Conservation (phyloP, 352 stramenopile genomes). For the Paralagenidium karlingii region DNA sequence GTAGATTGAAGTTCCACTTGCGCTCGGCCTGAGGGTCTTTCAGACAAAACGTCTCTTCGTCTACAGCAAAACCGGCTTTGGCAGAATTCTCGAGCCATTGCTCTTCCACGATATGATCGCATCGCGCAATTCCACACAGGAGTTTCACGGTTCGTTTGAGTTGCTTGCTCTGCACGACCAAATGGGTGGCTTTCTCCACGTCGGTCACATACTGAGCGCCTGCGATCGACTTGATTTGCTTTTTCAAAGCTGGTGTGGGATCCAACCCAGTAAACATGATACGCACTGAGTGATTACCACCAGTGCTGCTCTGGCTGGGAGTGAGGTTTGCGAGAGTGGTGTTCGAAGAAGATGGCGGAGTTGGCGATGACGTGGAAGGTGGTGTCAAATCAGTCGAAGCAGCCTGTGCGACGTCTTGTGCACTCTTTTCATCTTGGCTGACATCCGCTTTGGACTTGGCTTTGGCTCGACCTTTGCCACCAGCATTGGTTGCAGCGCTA, state of each 20-base stretch:
- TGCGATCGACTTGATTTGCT: constrained; percentile 27
- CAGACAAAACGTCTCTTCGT: constrained; percentile 33
- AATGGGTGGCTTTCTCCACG: constrained; percentile 31
- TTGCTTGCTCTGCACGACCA: constrained; percentile 22
- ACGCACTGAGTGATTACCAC: too few relatives aligned
- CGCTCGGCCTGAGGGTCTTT: constrained; percentile 20
- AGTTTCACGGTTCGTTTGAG: constrained; percentile 50
- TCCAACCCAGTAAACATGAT: constrained; percentile 39
- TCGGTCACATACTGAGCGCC: constrained; percentile 25
- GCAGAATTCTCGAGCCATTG: constrained; percentile 19
- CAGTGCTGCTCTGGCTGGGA: too few relatives aligned
- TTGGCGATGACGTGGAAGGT: too few relatives aligned
- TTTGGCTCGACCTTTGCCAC: too few relatives aligned
- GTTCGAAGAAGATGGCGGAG: too few relatives aligned
- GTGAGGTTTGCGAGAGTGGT: too few relatives aligned
- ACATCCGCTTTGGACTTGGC: too few relatives aligned
- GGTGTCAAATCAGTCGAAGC: too few relatives aligned
- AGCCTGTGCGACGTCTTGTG: too few relatives aligned
- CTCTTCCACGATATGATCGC: constrained; percentile 29
- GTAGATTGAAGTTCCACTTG: constrained; percentile 37
- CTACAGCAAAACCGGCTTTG: neutral
- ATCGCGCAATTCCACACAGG: constrained; percentile 39
- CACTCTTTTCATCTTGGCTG: too few relatives aligned
- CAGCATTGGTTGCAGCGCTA: too few relatives aligned
- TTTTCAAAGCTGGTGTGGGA: constrained; percentile 16